These are phyloP conservation scores for Metarhizium album DNA, from an alignment of 2,329 filamentous ascomycete genomes.

Conservation along the genomic window DNA sequence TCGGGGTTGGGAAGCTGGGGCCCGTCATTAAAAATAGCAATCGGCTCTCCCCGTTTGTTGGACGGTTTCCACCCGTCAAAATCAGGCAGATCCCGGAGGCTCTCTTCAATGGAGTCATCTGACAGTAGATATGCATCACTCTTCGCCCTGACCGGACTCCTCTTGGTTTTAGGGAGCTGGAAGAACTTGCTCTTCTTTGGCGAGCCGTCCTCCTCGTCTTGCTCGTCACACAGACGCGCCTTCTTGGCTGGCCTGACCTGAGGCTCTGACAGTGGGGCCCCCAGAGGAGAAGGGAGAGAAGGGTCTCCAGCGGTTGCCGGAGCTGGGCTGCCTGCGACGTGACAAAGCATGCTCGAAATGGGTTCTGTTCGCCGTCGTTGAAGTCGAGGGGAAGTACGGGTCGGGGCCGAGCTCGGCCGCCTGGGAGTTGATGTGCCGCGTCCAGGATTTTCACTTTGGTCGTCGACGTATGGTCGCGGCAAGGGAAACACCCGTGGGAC, in stretches of 20 bases:
- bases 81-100: conserved; percentile 39
- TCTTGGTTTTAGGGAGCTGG: conserved; percentile 18
- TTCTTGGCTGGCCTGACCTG: conserved; percentile 43
- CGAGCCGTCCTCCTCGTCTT: conserved; percentile 19
- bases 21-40: conserved; percentile 36
- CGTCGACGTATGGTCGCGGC: conserved; percentile 44
- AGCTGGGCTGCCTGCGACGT: conserved; percentile 13
- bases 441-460: conserved; percentile 13
- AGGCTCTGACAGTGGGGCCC: conserved; percentile 13
- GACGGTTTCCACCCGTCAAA: conserved; percentile 35
- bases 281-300: conserved; percentile 6
- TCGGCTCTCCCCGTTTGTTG: conserved; percentile 23
- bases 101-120: conserved; percentile 47
- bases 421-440: conserved; percentile 6
- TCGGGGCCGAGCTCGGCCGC: conserved; percentile 10
- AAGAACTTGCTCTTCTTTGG: conserved; percentile 46
- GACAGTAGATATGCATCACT: conserved; percentile 38
- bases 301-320: conserved; percentile 8
- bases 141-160: conserved; percentile 18
- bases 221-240: conserved; percentile 40
- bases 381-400: conserved; percentile 26
- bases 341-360: conserved; percentile 31
- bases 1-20: conserved; percentile 14
- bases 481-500: conserved; percentile 48
- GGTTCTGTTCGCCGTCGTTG: conserved; percentile 44